Conservation (phyloP, 2,329 filamentous ascomycete genomes). For the Paracoccidioides lutzii region DNA sequence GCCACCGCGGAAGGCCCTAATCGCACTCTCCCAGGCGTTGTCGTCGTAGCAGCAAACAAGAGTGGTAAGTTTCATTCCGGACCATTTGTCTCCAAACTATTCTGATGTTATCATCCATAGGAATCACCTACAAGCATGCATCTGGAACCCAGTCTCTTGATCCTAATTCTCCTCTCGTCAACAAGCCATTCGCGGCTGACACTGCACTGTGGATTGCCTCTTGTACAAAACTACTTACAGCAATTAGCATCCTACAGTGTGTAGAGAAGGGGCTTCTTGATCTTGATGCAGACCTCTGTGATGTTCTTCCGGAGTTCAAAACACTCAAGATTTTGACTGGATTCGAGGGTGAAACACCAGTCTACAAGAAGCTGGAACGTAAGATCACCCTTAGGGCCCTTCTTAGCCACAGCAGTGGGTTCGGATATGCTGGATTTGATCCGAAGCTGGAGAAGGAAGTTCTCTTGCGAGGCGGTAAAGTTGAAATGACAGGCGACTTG, state of each 20-base stretch:
- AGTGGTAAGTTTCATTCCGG: not conserved
- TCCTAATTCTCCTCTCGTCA: not conserved
- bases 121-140: not conserved
- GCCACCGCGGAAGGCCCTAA: not conserved
- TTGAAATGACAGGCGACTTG: not conserved
- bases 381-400: slow-evolving; percentile 4
- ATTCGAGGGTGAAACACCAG: not conserved
- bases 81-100: not conserved
- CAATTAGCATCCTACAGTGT: slow-evolving; percentile 5
- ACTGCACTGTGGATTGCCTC: slow-evolving; percentile 15
- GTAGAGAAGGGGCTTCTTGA: slow-evolving; percentile 8
- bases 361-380: not conserved
- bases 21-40: not conserved
- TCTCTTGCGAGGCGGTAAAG: not conserved
- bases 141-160: not conserved
- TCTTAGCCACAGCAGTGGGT: slow-evolving; percentile 3
- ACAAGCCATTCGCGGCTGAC: slow-evolving; percentile 11
- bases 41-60: not conserved
- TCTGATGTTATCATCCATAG: not conserved
- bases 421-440: not conserved
- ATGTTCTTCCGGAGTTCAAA: slow-evolving; percentile 5
- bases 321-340: slow-evolving; percentile 4
- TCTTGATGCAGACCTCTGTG: slow-evolving; percentile 8
- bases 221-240: slow-evolving; percentile 8
- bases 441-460: not conserved